Evolutionary conservation across 2,329 filamentous ascomycete species (phyloP).

Genomic region (Pseudocercospora eumusae): DNA sequence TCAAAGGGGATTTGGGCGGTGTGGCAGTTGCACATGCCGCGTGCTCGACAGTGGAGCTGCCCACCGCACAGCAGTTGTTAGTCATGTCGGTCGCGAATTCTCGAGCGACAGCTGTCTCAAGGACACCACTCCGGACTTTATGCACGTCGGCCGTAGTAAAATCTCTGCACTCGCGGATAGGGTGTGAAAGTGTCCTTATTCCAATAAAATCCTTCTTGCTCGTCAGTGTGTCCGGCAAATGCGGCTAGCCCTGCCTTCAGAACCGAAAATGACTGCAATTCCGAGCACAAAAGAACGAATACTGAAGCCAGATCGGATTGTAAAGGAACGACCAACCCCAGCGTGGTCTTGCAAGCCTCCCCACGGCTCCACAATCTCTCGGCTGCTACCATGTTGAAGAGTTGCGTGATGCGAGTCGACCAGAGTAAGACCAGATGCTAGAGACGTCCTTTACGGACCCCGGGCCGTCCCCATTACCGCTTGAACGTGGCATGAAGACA

Average conservation of each 20-base stretch:
- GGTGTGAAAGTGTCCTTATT: not conserved
- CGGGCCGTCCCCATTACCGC: too few relatives aligned
- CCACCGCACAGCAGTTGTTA: not conserved
- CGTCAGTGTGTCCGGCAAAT: not conserved
- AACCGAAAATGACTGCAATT: not conserved
- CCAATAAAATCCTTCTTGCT: not conserved
- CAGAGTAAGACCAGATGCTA: not conserved
- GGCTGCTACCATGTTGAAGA: not conserved
- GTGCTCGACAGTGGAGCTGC: not conserved
- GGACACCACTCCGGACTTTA: not conserved
- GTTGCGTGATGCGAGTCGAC: not conserved
- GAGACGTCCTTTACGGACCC: too few relatives aligned
- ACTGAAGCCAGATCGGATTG: not conserved
- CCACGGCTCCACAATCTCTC: not conserved
- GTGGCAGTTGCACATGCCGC: too few relatives aligned
- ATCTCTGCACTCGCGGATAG: not conserved
- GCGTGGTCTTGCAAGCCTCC: constrained; percentile 1
- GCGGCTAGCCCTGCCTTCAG: constrained; percentile 1
- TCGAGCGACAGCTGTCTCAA: not conserved
- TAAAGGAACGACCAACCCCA: constrained; percentile 17
- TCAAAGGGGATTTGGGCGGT: too few relatives aligned
- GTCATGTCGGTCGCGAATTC: not conserved
- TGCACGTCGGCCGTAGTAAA: not conserved
- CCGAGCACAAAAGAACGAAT: not conserved
- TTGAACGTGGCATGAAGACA: not conserved